Evolutionary conservation across 2,329 filamentous ascomycete species (phyloP), one percentile per base, ranked within the genome.

Genomic region (Hypoxylon sp.): DNA sequence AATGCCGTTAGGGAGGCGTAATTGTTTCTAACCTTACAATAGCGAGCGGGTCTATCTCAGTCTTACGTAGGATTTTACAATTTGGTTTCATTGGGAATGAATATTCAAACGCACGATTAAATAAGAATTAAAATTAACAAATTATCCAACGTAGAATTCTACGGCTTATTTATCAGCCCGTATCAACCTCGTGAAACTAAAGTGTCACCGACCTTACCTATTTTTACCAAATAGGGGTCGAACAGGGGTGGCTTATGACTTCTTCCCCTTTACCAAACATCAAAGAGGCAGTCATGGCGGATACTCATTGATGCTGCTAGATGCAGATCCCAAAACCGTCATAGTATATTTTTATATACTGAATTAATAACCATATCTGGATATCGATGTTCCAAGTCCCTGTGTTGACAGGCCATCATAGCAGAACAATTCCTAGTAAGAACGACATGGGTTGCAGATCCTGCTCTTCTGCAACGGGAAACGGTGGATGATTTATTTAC

Each of bases 171-270:
- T 30, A 46, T 60, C 50, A 51, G 10, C 34, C 56, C 32, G 57
- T 61, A 23, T 52, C 17, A 41, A 61, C 23, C 53, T 32, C 25
- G 52, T 50, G 38, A 32, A 52, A n/a, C 30, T 52, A 48, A 32
- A 51, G 36, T 58, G 23, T 58, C 57, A 23, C 50, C 32, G 57
- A 51, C 45, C 21, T 51, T 46, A 56, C 19, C 63, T 65, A 65
- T 65, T 65, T 65, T 65, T 61, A 53, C 23, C 28, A 57, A 58
- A 65, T 43, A 64, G 60, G 63, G 58, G 63, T 45, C 21, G n/a
- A 36, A 17, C 32, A 49, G 59, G 38, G 49, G 58, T 46, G n/a
- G 21, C 36, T 28, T 11, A 38, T 58, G 41, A 10, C 25, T 36
- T 46, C 25, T 38, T n/a, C 9, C 19, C 21, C 19, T 21, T 32